These are phyloP conservation scores for Lotmaria passim DNA, from an alignment of 208 protist species.

Conservation along the genomic window DNA sequence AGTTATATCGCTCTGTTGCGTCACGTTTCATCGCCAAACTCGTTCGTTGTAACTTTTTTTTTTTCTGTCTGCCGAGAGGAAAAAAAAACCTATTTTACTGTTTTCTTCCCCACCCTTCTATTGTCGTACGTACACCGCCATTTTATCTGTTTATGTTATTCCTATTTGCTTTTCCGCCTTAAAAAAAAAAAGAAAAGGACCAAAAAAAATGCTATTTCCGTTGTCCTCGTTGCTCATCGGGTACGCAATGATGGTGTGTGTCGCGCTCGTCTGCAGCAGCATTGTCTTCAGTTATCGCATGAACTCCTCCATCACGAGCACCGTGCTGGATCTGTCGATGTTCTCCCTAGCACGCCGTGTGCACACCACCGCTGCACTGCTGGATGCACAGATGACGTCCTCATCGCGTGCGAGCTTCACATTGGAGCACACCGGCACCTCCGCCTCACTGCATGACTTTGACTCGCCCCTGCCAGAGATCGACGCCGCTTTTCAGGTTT, in stretches of 20 bases:
- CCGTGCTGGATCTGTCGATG: conserved; percentile 17
- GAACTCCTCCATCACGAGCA: conserved; percentile 16
- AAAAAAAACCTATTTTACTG: too few species aligned
- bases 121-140: too few species aligned
- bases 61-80: too few species aligned
- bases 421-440: conserved; percentile 1
- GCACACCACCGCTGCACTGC: not conserved
- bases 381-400: conserved; percentile 3
- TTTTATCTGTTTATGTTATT: not conserved
- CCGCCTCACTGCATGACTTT: not conserved
- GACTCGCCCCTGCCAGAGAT: not conserved
- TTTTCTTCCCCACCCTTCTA: too few species aligned
- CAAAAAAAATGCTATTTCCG: not conserved
- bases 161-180: not conserved
- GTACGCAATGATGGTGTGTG: conserved; percentile 36
- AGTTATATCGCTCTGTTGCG: too few species aligned
- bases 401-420: conserved; percentile 6
- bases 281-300: conserved; percentile 31
- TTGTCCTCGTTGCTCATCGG: conserved; percentile 17
- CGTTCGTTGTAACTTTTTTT: too few species aligned
- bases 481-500: not conserved
- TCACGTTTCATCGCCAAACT: too few species aligned
- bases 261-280: conserved; percentile 24
- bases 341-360: conserved; percentile 28
- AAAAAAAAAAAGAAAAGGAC: not conserved